phyloP scores from a whole-genome alignment of 768 basidiomycete species.

The Leccinum disarticulatum region DNA sequence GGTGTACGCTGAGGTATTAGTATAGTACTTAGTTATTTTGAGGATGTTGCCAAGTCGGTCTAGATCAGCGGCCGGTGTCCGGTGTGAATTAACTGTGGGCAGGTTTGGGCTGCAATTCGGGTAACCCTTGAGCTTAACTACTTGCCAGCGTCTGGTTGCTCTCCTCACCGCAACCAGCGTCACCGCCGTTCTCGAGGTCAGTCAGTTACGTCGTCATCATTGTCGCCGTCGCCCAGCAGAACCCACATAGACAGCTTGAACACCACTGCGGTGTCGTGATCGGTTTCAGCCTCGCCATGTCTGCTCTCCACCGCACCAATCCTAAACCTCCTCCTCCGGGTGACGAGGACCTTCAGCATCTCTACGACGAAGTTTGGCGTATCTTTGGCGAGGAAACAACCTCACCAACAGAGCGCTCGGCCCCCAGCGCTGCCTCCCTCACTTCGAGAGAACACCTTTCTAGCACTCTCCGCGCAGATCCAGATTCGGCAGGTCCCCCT shows the following conservation, averaged over 20 bases:
- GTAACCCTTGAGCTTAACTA: constrained; percentile 2
- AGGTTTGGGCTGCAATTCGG: neutral
- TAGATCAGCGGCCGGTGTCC: neutral
- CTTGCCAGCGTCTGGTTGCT: neutral
- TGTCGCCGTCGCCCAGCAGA: neutral
- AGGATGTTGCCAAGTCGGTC: neutral
- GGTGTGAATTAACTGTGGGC: constrained; percentile 5
- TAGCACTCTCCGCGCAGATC: constrained; percentile 23
- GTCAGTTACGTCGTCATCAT: neutral
- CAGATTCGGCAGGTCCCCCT: constrained; percentile 12
- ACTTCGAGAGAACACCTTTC: constrained; percentile 20
- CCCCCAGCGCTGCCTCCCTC: constrained; percentile 16
- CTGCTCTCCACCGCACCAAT: constrained; percentile 33
- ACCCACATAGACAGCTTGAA: neutral
- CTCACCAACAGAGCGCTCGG: constrained; percentile 33
- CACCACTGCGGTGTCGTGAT: constrained; percentile 5
- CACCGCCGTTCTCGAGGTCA: neutral
- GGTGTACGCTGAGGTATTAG: too few species aligned
- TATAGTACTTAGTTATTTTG: too few species aligned
- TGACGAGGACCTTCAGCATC: constrained; percentile 69
- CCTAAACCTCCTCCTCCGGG: constrained; percentile 44
- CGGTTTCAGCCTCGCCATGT: constrained; percentile 31
- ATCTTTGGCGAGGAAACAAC: constrained; percentile 54
- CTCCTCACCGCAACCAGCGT: constrained; percentile 1
- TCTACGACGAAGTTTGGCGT: constrained; percentile 76